Base-by-base conservation (phyloP, 2,329 filamentous ascomycete species). In the Xylaria sp. region DNA sequence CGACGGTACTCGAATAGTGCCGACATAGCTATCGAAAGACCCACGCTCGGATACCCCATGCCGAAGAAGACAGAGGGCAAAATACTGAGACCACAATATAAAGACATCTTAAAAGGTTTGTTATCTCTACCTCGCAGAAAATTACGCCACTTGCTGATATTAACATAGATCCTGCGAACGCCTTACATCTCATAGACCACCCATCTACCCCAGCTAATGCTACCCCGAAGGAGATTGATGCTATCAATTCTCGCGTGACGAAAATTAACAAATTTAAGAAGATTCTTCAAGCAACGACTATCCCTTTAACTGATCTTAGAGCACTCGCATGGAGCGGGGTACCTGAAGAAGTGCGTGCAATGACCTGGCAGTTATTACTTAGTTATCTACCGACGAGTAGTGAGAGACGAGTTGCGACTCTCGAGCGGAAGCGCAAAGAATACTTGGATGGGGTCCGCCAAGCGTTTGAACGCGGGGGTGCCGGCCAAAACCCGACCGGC, bases 191-290 rank as follows among this genome's bases (percentile, higher is more conserved):
- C 8, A 98, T 99, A 75, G 92, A 92, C 74, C 94, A 99, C 80
- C 90, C 94, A 6, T 83, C 92, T 0, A 84, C 92, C 53, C 89
- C 93, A 12, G 81, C 86, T 30, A 91, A 91, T 76, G 93, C 94
- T 2, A 87, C 90, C 0, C 86, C 90, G 1, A 98, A 97, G 78
- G 93, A 97, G 77, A 84, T 91, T 20, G 95, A 98, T 77, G 91
- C 90, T 13, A 90, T 97, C 77, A 94, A 92, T 65, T 92, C 94
- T 52, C 90, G 93, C 68, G 96, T 97, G 74, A 92, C 93, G 7
- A 90, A 96, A 70, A 99, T 99, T 78, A 97, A 99, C 82, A 98
- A 98, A 78, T 99, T 99, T 83, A 99, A 99, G 81, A 92, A 91
- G 75, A 93, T 99, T 60, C 85, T 99, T 7, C 96, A 99, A 81